Evolutionary conservation across 1,284 basidiomycete genomes (phyloP).

Genomic region (Ceratobasidium sp.): DNA sequence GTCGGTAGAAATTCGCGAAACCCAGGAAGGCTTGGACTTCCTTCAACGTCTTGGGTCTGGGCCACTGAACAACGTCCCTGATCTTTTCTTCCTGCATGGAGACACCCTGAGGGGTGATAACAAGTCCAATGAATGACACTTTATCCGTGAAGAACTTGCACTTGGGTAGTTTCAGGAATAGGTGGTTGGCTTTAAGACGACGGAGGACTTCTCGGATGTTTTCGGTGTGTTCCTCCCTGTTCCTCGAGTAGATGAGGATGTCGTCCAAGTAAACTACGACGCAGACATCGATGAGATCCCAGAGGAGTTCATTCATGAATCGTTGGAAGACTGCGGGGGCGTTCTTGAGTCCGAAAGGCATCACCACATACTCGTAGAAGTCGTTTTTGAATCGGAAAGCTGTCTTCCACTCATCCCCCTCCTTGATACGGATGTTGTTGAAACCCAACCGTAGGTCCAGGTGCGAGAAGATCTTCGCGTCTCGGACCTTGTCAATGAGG

Average conservation of each 20-base stretch:
- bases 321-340: slow-evolving; percentile 18
- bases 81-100: slow-evolving; percentile 56
- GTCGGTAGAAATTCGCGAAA: slow-evolving; percentile 49
- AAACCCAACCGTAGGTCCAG: slow-evolving; percentile 34
- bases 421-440: background rate
- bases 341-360: slow-evolving; percentile 18
- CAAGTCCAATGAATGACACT: too few relatives aligned
- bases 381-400: slow-evolving; percentile 33
- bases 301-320: slow-evolving; percentile 31
- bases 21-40: slow-evolving; percentile 57
- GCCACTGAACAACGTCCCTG: slow-evolving; percentile 59
- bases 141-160: too few relatives aligned
- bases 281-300: background rate
- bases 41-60: slow-evolving; percentile 54
- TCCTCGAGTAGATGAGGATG: too few relatives aligned
- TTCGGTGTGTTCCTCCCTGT: too few relatives aligned
- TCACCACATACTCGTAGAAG: slow-evolving; percentile 39
- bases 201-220: too few relatives aligned
- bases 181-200: too few relatives aligned
- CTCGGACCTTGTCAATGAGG: slow-evolving; percentile 18
- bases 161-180: too few relatives aligned
- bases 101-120: background rate
- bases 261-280: too few relatives aligned
- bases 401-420: slow-evolving; percentile 45
- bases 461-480: slow-evolving; percentile 31